phyloP scores from a whole-genome alignment of 2,329 filamentous ascomycete species.

The Venturia carpophila region DNA sequence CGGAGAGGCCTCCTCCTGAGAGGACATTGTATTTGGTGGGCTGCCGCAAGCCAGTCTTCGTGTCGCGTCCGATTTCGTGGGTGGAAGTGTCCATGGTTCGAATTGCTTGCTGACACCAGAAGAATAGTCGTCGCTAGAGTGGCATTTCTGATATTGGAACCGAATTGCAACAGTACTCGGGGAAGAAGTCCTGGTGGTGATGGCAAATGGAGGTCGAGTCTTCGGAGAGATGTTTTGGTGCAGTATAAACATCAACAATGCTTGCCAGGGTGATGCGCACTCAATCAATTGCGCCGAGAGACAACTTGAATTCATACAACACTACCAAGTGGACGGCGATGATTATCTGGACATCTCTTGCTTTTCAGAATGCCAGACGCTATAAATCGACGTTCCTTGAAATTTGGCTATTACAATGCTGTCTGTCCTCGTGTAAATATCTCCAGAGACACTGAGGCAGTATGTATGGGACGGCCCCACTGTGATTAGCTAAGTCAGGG shows the following conservation, averaged over 20 bases:
- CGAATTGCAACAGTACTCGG: background rate
- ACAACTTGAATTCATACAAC: background rate
- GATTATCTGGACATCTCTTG: background rate
- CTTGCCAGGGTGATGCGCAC: background rate
- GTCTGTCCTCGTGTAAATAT: background rate
- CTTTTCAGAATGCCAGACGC: background rate
- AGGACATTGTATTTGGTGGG: slow-evolving; percentile 28
- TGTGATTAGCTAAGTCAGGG: background rate
- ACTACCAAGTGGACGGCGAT: background rate
- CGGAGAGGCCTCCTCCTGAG: slow-evolving; percentile 34
- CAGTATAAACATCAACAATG: background rate
- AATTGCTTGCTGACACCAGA: background rate
- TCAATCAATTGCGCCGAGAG: background rate
- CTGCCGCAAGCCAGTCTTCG: slow-evolving; percentile 29
- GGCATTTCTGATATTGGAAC: background rate
- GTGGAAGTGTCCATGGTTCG: slow-evolving; percentile 7
- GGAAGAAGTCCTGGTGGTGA: background rate
- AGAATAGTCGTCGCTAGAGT: background rate
- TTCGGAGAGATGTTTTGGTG: background rate
- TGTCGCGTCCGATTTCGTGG: background rate
- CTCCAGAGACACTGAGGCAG: background rate
- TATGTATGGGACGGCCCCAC: background rate
- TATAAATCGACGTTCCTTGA: background rate
- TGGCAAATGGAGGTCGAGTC: background rate
- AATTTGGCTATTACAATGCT: background rate